Conservation (phyloP, 352 stramenopile genomes). For the Globisporangium recalcitrans region DNA sequence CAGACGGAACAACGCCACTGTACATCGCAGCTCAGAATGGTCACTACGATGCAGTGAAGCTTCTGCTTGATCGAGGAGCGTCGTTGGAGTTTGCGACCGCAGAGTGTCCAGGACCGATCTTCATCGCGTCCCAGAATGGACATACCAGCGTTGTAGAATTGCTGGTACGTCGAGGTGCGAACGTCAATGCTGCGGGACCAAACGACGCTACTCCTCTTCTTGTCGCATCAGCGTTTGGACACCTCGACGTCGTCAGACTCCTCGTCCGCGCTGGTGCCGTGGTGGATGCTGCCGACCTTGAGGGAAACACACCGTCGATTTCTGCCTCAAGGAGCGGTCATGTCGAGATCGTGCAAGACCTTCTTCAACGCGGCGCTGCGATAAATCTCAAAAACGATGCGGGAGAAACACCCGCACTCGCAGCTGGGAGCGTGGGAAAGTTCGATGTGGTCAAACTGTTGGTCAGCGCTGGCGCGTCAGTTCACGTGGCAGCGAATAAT, state of each 20-base stretch:
- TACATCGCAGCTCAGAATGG: constrained; percentile 4
- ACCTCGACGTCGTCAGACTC: neutral
- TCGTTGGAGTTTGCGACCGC: neutral
- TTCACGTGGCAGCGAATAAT: constrained; percentile 1
- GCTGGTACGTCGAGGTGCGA: neutral
- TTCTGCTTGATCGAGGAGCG: constrained; percentile 5
- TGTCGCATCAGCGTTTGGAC: constrained; percentile 1
- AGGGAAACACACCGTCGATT: constrained; percentile 4
- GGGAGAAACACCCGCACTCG: constrained; percentile 4
- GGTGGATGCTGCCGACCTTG: neutral
- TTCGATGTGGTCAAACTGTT: neutral
- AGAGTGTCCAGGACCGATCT: neutral
- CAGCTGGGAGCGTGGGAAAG: constrained; percentile 1
- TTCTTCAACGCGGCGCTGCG: neutral
- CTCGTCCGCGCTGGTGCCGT: neutral
- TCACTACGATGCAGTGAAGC: neutral
- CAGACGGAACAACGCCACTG: constrained; percentile 1
- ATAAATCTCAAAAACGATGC: neutral
- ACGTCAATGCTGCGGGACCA: neutral
- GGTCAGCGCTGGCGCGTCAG: neutral
- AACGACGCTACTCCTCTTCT: neutral
- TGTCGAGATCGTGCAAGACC: neutral
- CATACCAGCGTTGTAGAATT: neutral
- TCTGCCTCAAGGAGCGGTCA: constrained; percentile 1
- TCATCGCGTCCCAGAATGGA: constrained; percentile 8